Base-by-base conservation (phyloP, 495 filamentous ascomycete genomes). In the Physcia stellaris region DNA sequence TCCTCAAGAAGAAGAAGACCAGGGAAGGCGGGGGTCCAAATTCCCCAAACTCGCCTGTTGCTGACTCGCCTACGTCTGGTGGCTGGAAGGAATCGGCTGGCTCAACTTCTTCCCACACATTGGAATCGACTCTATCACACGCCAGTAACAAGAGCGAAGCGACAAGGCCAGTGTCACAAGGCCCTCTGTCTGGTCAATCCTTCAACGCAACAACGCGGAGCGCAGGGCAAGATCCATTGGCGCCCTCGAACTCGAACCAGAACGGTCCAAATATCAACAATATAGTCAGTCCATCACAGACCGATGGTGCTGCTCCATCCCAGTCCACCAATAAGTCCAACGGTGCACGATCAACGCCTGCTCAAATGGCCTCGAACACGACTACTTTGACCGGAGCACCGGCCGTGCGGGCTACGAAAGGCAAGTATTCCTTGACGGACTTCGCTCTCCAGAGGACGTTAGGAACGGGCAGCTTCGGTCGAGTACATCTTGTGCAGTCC, bases 1-100 rank as follows among this genome's bases (percentile, higher is more conserved):
- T 94, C 53, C 73, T 98, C 54, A 98, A 95, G 73, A 95, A 94
- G 77, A 86, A 92, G 71, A 77, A 84, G 72, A 92, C 88, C 64
- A 94, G 85, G 77, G 80, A 85, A 58, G 67, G 63, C 52, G 58
- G 58, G 55, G 62, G 67, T 55, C 61, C 61, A 45, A 71, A 71
- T 55, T 69, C 75, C 54, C 70, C 70, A 51, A 72, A 68, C 47
- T 79, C 78, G 52, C 69, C 77, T 40, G 63, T 65, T 19, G 58
- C 58, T 56, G 64, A 63, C 57, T 54, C 57, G 48, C 61, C 70
- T 57, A 64, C 68, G 51, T 60, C 52, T 35, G 52, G 51, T 28
- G 40, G 43, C 15, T 48, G 57, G 19, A 53, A 48, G 37, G 43
- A 44, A 32, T 65, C 61, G 26, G 51, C 53, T 41, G 42, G 46